Base-by-base conservation (phyloP, 257 asterid genomes). In the Lycium ferocissimum region DNA sequence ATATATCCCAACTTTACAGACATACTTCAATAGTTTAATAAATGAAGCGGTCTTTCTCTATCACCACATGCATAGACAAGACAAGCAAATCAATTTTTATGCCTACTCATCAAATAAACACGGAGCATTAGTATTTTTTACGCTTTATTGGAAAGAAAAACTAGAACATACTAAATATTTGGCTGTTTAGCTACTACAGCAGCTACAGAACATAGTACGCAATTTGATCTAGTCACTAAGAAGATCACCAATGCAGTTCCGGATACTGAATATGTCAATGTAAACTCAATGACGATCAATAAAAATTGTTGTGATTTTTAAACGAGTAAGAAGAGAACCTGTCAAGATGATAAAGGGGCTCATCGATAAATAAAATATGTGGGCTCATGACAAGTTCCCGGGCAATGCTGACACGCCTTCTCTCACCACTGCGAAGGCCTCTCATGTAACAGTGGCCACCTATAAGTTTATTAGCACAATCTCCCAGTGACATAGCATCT, bases 331-430 rank as follows among this genome's bases (percentile, higher is more conserved):
- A 67, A 71, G 79, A 57, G 75, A 84, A 97, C 99, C 99, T 97
- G 95, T 97, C 98, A 65, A 97, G 99, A 86, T 92, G 98, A 88
- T 95, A 97, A 63, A 97, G 98, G 84, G 99, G 99, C 89, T 97
- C 99, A 37, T 97, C 99, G 63, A 97, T 94, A 85, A 97, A 97
- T 84, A 97, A 80, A 89, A 92, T 89, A 80, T 92, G 96, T 1
- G 99, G 99, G 87, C 98, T 94, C 97, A 87, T 94, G 79, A 97
- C 97, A 79, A 97, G 97, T 92, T 97, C 99, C 90, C 99, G 89
- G 51, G 99, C 99, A 90, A 95, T 95, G 84, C 97, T 91, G 81
- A 95, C 94, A 59, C 98, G 95, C 80, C 98, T 91, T 90, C 98
- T 93, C 92, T 97, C 99, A 72, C 99, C 99, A 84, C 93, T 91